phyloP scores from a whole-genome alignment of 177 flowering plant species.

The Vitis hybrid region DNA sequence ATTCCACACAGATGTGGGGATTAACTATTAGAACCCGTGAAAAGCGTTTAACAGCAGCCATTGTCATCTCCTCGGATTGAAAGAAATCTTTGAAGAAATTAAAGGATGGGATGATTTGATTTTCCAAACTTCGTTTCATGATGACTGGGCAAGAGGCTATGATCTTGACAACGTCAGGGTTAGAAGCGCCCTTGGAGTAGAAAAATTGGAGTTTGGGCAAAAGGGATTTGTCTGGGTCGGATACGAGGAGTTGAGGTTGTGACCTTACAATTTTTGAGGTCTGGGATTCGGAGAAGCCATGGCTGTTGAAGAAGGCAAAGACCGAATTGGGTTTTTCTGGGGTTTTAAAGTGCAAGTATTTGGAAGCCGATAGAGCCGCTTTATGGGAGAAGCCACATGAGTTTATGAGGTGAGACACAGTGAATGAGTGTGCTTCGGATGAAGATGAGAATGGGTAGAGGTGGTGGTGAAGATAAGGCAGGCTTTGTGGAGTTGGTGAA shows the following conservation, averaged over 20 bases:
- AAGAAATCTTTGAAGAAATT: background rate
- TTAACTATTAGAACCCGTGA: background rate
- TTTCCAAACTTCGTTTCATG: conserved; percentile 11
- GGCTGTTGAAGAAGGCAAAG: conserved; percentile 15
- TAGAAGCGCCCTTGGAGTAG: conserved; percentile 22
- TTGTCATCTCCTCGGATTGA: background rate
- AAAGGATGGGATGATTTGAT: conserved; percentile 18
- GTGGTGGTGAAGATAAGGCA: too few relatives aligned
- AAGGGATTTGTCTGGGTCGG: conserved; percentile 19
- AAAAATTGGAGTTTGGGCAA: conserved; percentile 41
- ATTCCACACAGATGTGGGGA: background rate
- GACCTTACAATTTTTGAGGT: conserved; percentile 9
- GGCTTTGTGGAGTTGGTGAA: too few relatives aligned
- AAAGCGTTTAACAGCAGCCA: background rate
- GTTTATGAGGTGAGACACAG: conserved; percentile 25
- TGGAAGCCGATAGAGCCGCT: conserved; percentile 22
- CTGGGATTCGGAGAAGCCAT: conserved; percentile 28
- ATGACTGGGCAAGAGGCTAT: conserved; percentile 1
- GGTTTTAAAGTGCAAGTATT: conserved; percentile 8
- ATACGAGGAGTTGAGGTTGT: conserved; percentile 14
- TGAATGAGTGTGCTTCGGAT: conserved; percentile 9
- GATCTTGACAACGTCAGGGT: conserved; percentile 15
- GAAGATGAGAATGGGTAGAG: background rate
- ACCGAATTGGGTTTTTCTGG: conserved; percentile 20
- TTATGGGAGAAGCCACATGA: conserved; percentile 23